Evolutionary conservation across 1,139 yeast genomes (phyloP), one percentile per base, ranked within the genome.

Genomic region (Maudiozyma humilis): DNA sequence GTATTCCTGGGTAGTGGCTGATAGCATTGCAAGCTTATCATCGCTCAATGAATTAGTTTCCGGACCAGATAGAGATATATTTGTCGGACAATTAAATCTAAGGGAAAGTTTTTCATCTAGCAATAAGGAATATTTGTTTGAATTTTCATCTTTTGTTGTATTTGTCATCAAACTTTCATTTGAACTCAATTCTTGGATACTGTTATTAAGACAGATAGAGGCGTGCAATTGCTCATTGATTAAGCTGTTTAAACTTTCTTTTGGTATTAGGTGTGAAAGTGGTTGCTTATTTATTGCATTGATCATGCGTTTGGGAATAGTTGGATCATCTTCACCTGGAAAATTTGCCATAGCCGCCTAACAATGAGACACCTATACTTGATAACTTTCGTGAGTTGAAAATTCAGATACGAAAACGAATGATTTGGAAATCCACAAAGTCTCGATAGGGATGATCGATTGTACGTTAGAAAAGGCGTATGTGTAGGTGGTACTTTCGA

Each of bases 291-390:
- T 48, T n/a, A 62, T 42, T 13, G 61, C 52, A 16, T 56, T 63
- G 2, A 55, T 27, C 12, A 60, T 41, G 6, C 55, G 49, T 41
- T 57, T 56, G 6, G 65, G 63, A 8, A 57, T 50, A n/a, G 13
- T 17, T 16, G 50, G 45, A 5, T 50, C 45, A 29, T 54, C 42
- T 43, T 60, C 62, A 14, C 63, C 64, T 5, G 64, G 63, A 41
- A 49, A 59, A 23, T 41, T 51, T 36, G 56, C 44, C 62, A 59
- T 57, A 50, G 58, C 58, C 60, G 60, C 59, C 47, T n/a, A n/a
- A n/a, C n/a, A n/a, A n/a, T n/a, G n/a, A n/a, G n/a, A n/a, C n/a
- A n/a, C n/a, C n/a, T n/a, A n/a, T n/a, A n/a, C n/a, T n/a, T n/a
- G n/a, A n/a, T n/a, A n/a, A n/a, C n/a, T n/a, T n/a, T n/a, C n/a